Evolutionary conservation across 2,329 filamentous ascomycete genomes (phyloP).

Genomic region (Apiospora pterosperma): DNA sequence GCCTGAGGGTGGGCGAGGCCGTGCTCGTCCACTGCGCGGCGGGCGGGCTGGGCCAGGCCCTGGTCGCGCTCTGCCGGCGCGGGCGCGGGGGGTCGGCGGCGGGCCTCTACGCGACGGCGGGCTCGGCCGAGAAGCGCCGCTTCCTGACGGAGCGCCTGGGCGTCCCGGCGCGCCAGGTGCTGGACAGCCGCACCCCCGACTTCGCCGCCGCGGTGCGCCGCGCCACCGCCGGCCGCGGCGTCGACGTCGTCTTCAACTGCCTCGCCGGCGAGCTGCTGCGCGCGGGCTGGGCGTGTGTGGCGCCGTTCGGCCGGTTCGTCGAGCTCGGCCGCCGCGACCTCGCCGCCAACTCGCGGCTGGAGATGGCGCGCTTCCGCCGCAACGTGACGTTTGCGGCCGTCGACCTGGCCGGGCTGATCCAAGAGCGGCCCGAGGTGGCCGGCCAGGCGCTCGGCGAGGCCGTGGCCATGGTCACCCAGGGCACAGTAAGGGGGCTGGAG

Average conservation of each 20-base stretch:
- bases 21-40: constrained; percentile 10
- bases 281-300: constrained; percentile 5
- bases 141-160: constrained; percentile 3
- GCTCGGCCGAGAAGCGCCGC: constrained; percentile 6
- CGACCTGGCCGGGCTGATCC: constrained; percentile 31
- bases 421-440: constrained; percentile 25
- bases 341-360: constrained; percentile 3
- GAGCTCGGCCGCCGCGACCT: constrained; percentile 7
- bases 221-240: background rate
- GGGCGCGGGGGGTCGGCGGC: too few relatives aligned
- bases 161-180: constrained; percentile 9
- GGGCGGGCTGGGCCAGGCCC: constrained; percentile 12
- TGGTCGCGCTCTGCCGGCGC: constrained; percentile 5
- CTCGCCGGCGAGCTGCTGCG: constrained; percentile 2
- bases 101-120: constrained; percentile 9
- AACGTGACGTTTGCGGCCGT: background rate
- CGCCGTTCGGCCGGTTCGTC: constrained; percentile 6
- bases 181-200: constrained; percentile 6
- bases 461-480: too few relatives aligned
- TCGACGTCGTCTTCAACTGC: constrained; percentile 7
- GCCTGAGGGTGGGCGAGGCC: constrained; percentile 4
- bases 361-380: constrained; percentile 5
- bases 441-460: too few relatives aligned
- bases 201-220: constrained; percentile 6
- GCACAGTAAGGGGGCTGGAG: too few relatives aligned